Base-by-base conservation (phyloP, 306 rosid species). In the Carpinus viminea region DNA sequence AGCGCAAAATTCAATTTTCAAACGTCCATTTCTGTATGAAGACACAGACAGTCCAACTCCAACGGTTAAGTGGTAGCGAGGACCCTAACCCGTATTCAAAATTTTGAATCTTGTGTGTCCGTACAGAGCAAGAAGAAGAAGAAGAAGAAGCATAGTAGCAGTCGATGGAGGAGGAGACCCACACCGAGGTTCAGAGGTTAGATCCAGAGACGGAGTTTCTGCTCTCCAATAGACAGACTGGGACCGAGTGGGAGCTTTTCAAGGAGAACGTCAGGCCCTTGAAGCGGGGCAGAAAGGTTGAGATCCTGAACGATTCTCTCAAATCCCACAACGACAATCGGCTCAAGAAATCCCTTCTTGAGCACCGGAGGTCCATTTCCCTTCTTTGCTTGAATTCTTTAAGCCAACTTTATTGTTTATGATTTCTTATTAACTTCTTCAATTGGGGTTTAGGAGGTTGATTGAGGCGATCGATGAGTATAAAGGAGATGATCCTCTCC, bases 251-350 rank as follows among this genome's bases (percentile, higher is more conserved):
- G 98, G 98, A 94, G 51, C 88, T 71, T 45, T 94, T 85, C 89
- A 94, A 94, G 68, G 98, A 94, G 87, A 94, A 94, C 77, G 97
- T 94, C 3, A 88, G 90, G 87, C 98, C 98, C 3, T 76, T 94
- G 77, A 94, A 94, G 82, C 80, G 98, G 56, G 98, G 98, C n/a
- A 95, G 98, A 38, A 92, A 92, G 13, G 80, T 94, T 17, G 78
- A 78, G 26, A 70, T 92, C 76, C 79, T 94, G 75, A 94, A 94
- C 87, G 70, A 77, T 12, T 91, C 93, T 6, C 93, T 94, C 76
- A 91, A 86, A 28, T 83, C 89, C 28, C 88, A 92, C 82, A 76
- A 79, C 60, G 74, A 89, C 57, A 85, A 84, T 74, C 79, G 73
- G n/a, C 90, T 91, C 80, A 90, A 85, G 85, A 89, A 88, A 75